Evolutionary conservation across 108 stramenopile species (phyloP), one percentile per base, ranked within the genome.

Genomic region (Cyclotella baltica): DNA sequence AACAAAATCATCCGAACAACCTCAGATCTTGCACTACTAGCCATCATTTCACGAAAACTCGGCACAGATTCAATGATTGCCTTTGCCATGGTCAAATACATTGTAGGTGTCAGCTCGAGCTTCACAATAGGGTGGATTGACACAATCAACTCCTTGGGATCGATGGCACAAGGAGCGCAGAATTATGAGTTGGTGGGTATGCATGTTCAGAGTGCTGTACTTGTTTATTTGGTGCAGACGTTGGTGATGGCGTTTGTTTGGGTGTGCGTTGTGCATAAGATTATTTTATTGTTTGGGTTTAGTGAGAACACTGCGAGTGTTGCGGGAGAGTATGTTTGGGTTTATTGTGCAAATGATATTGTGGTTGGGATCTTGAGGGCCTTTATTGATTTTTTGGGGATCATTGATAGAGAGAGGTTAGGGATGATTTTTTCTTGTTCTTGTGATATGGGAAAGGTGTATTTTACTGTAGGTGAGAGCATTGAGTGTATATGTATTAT

Each of bases 21-120:
- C 0, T 36, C 61, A 0, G 79, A 75, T 29, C 67, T 80, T 19
- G 18, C 62, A 10, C 19, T 75, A 29, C 40, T 80, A 2, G 74
- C 67, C 29, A 75, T 80, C 28, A 52, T 80, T 23, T 75, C 73
- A 40, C 74, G 69, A 50, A 53, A 67, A 52, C 55, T 80, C 34
- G 79, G 79, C 18, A 80, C 79, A 3, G 61, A 80, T 48, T 28
- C 73, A 8, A 80, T 80, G 79, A 51, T 80, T 62, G 79, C 79
- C 36, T 80, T 48, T 55, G 73, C 73, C 22, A 68, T 80, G 50
- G 74, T 75, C 16, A 58, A 69, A 47, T 35, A 68, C 20, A 61
- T 75, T 18, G 79, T 80, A 20, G 79, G 82, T 36, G 70, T 77
- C 6, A 76, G 57, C 62, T 51, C 37, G 48, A 73, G 65, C 43